Evolutionary conservation across 345 rosid species (phyloP).

Genomic region (Lagerstroemia speciosa): DNA sequence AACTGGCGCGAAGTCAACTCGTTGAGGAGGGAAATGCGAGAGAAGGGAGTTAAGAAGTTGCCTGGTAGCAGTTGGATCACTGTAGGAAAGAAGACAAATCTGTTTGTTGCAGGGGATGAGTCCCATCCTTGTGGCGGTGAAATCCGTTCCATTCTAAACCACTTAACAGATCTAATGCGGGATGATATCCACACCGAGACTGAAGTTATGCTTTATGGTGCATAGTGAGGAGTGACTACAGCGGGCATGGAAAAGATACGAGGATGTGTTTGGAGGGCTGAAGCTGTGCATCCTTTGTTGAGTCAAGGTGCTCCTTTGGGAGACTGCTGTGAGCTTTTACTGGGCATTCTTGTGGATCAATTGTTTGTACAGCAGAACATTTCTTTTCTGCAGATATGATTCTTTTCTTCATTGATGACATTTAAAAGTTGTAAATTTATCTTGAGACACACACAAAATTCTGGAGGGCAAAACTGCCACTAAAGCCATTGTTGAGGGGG

Average conservation of each 20-base stretch:
- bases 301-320: too few species aligned
- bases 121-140: constrained; percentile 42
- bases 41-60: constrained; percentile 60
- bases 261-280: background rate
- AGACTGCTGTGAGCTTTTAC: background rate
- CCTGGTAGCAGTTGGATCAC: constrained; percentile 90
- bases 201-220: constrained; percentile 6
- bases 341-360: background rate
- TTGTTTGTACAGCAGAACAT: background rate
- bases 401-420: background rate
- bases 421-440: background rate
- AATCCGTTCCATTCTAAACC: constrained; percentile 32
- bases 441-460: background rate
- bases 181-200: constrained; percentile 13
- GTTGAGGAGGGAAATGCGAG: constrained; percentile 71
- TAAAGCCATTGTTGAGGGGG: background rate
- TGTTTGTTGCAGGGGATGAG: constrained; percentile 70
- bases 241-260: background rate
- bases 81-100: constrained; percentile 41
- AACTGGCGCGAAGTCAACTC: constrained; percentile 66
- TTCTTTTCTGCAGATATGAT: background rate
- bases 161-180: constrained; percentile 34
- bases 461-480: background rate
- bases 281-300: background rate
- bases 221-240: background rate